Conservation (phyloP, 2,329 filamentous ascomycete species). For the Mariannaea elegans region DNA sequence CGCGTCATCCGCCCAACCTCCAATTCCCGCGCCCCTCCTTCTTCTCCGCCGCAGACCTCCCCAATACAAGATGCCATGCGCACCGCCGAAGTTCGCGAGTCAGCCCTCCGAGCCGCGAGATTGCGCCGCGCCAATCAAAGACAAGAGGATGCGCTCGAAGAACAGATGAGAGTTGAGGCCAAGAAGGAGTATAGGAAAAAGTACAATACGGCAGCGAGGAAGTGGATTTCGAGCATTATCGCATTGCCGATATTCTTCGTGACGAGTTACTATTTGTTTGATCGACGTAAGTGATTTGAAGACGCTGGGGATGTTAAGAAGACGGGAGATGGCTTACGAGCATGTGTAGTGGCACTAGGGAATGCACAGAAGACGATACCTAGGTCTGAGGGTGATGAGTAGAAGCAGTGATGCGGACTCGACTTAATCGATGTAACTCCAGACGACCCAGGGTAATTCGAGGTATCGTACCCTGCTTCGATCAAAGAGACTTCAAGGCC, state of each 20-base stretch:
- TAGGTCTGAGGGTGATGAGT: background rate
- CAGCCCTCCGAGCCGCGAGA: slow-evolving; percentile 34
- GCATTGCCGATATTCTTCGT: slow-evolving; percentile 64
- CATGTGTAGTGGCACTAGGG: slow-evolving; percentile 42
- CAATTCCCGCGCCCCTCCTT: background rate
- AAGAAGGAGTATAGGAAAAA: slow-evolving; percentile 47
- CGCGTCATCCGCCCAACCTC: background rate
- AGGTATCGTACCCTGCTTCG: too few species aligned
- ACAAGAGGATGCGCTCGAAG: slow-evolving; percentile 29
- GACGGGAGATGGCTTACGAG: slow-evolving; percentile 8
- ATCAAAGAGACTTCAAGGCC: too few species aligned
- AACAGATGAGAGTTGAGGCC: background rate
- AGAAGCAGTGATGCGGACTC: background rate
- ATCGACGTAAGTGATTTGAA: slow-evolving; percentile 52
- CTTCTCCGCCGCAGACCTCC: background rate
- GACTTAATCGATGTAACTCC: too few species aligned
- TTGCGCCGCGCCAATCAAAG: slow-evolving; percentile 26
- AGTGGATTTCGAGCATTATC: slow-evolving; percentile 58
- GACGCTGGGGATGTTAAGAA: too few species aligned
- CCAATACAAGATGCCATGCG: slow-evolving; percentile 25
- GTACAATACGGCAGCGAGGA: slow-evolving; percentile 55
- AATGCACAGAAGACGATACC: slow-evolving; percentile 39
- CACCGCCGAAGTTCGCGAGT: slow-evolving; percentile 34
- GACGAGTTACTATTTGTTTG: slow-evolving; percentile 63
- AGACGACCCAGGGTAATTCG: too few species aligned